These are phyloP conservation scores for Apiospora pterosperma DNA, from an alignment of 2,329 filamentous ascomycete genomes.

Conservation along the genomic window DNA sequence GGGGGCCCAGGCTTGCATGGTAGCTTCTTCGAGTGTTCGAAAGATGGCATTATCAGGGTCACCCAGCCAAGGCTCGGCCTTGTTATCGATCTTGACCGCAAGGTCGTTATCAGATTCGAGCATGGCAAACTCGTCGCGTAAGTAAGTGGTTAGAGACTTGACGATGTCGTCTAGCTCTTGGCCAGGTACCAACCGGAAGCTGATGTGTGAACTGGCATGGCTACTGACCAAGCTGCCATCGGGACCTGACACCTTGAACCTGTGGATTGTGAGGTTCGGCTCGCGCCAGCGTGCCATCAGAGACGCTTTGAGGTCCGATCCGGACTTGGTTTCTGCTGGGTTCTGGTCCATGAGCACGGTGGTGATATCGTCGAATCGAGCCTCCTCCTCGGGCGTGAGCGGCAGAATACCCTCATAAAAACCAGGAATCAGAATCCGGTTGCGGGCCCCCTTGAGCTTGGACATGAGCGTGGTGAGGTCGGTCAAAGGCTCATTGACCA, in stretches of 20 bases:
- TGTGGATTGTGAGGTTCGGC: constrained; percentile 89
- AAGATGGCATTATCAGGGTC: constrained; percentile 91
- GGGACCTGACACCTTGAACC: constrained; percentile 87
- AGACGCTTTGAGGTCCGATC: constrained; percentile 72
- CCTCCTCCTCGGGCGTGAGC: constrained; percentile 70
- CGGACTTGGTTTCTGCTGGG: constrained; percentile 49
- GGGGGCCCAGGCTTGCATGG: constrained; percentile 78
- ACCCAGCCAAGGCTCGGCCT: constrained; percentile 93
- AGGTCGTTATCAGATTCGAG: constrained; percentile 80
- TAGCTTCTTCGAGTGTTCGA: constrained; percentile 78
- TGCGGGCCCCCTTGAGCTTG: constrained; percentile 76
- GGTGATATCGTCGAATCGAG: constrained; percentile 80
- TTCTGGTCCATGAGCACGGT: constrained; percentile 71
- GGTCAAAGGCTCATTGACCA: constrained; percentile 87
- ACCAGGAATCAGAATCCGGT: constrained; percentile 77
- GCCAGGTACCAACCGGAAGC: constrained; percentile 87
- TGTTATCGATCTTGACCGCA: constrained; percentile 81
- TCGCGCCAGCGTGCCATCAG: constrained; percentile 95
- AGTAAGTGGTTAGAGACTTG: constrained; percentile 60
- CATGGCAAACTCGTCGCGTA: constrained; percentile 66
- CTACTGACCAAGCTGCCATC: constrained; percentile 90
- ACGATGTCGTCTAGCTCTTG: constrained; percentile 83
- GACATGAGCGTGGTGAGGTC: constrained; percentile 83
- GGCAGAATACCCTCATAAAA: constrained; percentile 85
- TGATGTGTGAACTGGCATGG: constrained; percentile 83